Evolutionary conservation across 73 alveolate species (phyloP), one percentile per base, ranked within the genome.

Genomic region (Diophrys appendiculata): DNA sequence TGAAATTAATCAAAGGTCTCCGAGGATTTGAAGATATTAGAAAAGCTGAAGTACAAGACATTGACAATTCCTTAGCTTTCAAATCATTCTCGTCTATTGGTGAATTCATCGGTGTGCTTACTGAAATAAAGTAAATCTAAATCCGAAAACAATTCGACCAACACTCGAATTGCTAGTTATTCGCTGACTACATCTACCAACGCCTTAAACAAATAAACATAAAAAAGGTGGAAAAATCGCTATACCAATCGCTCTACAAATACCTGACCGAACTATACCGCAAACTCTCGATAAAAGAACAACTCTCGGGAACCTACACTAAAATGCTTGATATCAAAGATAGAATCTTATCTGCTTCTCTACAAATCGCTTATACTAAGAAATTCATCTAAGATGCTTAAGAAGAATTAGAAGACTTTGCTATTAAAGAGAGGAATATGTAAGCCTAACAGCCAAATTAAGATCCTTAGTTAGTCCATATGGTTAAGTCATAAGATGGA

Each of bases 201-300:
- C n/a, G n/a, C n/a, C n/a, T n/a, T n/a, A n/a, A n/a, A n/a, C n/a
- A n/a, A n/a, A n/a, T n/a, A n/a, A n/a, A n/a, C n/a, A n/a, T n/a
- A n/a, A n/a, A n/a, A n/a, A 29, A 43, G 60, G 67, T 85, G 30
- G 78, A 74, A 3, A 68, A 73, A 8, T 78, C 84, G 29, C 80
- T 79, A 32, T 86, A 79, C 54, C 34, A 52, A 60, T 23, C 33
- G 11, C 71, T 64, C 29, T 52, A 77, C 29, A 56, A 31, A n/a
- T 87, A 84, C 32, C 29, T 69, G 2, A 84, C 75, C 43, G 92
- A 84, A 24, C 88, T 77, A 35, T 32, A 69, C 18, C 88, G 77
- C 27, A 87, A 84, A 35, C 75, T 84, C 33, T 2, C 69, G 43
- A 77, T 76, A 18, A 84, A 84, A 69, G 87, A 84, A 54, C 76